Percentiles rank a stretch among this genome's conserved stretches.
Evolutionary conservation across 345 rosid genomes (phyloP).

Genomic region (Syzygium aqueum): DNA sequence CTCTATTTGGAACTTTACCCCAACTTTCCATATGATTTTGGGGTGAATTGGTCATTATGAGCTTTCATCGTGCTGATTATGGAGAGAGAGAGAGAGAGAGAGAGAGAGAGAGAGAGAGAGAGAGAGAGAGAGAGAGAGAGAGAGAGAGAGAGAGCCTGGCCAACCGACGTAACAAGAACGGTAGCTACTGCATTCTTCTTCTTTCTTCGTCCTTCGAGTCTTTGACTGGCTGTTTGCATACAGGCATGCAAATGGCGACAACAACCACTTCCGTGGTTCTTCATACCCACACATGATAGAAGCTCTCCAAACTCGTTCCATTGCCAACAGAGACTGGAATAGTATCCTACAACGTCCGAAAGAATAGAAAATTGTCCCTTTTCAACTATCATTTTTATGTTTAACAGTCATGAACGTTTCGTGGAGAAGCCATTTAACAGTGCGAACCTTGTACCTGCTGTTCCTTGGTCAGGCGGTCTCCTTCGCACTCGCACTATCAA

Average conservation of each 20-base stretch:
- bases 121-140: neutral
- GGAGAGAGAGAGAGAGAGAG: too few relatives aligned
- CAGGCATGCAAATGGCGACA: neutral
- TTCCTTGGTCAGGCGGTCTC: constrained; percentile 45
- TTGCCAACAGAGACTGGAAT: neutral
- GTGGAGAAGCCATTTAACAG: constrained; percentile 15
- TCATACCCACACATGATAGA: neutral
- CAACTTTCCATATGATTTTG: neutral
- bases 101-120: too few relatives aligned
- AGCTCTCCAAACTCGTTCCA: neutral
- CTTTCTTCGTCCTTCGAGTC: neutral
- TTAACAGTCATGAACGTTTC: neutral
- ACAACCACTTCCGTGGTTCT: neutral
- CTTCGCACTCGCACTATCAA: constrained; percentile 25
- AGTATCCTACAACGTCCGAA: neutral
- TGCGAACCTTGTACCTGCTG: constrained; percentile 22
- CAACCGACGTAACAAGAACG: neutral
- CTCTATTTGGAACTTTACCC: too few relatives aligned
- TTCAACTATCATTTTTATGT: neutral
- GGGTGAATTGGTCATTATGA: neutral
- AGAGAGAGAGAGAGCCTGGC: neutral
- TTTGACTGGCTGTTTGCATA: neutral
- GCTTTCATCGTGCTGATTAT: neutral
- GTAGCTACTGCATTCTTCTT: neutral
- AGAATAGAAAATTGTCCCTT: neutral